Evolutionary conservation across 768 basidiomycete genomes (phyloP), one percentile per base, ranked within the genome.

Genomic region (Tephrocybe sp.): DNA sequence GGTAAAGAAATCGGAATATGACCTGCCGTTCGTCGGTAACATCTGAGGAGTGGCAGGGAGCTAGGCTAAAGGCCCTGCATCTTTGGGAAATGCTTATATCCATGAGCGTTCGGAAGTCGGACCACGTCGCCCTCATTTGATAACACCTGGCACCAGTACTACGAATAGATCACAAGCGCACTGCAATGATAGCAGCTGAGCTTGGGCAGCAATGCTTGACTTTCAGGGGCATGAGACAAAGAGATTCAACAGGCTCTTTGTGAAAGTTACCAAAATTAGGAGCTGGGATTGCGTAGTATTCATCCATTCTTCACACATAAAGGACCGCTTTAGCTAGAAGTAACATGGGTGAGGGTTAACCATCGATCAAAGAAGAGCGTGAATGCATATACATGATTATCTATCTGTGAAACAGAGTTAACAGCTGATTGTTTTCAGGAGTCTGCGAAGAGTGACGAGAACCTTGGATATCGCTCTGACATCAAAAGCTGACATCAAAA

Each of bases 1-100:
- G 22, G 70, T 65, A 60, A 78, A 77, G 65, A 78, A 75, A 33
- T 76, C 74, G 14, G 76, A 77, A 60, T 77, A 77, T 42, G 56
- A 58, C 53, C 61, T 62, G 49, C 57, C 60, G 49, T 56, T 59
- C 40, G 54, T 57, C 22, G 51, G 48, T 42, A 62, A 53, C 55
- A 54, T 58, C 30, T 46, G 33, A 44, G 35, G 40, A 49, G 49
- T 38, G 54, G 14, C 47, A 51, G 41, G 48, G 54, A 38, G 47
- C 52, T 54, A 43, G 41, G 52, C 52, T 48, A 40, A 32, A n/a
- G 49, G 45, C 22, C 14, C n/a, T n/a, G n/a, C n/a, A 10, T 40
- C 4, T 20, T 6, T 26, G 31, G 23, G 22, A 9, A 22, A 36
- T 17, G 36, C 48, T 56, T 56, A 48, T 53, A 55, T 45, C 39